Percentiles rank a stretch among this genome's conserved stretches.
These are phyloP conservation scores for Beauveria asiatica DNA, from an alignment of 2,329 filamentous ascomycete genomes.

Conservation along the genomic window DNA sequence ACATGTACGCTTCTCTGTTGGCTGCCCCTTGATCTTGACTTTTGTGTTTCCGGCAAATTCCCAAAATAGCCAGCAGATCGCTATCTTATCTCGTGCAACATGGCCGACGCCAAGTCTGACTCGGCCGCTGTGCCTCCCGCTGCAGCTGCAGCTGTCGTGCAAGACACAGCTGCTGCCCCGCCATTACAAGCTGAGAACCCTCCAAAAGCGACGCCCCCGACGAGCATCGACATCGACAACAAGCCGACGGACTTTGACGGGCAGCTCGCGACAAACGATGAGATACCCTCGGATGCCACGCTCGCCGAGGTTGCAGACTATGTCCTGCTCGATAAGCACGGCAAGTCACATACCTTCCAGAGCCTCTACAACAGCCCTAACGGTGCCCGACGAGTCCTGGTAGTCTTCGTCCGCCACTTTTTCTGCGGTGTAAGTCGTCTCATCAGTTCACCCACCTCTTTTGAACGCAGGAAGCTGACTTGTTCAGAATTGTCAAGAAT, in stretches of 20 bases:
- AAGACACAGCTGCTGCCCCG: background rate
- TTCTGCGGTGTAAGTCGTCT: slow-evolving; percentile 61
- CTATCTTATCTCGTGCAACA: background rate
- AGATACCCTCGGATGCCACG: slow-evolving; percentile 40
- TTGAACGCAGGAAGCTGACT: background rate
- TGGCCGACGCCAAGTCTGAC: slow-evolving; percentile 1
- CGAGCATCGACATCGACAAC: slow-evolving; percentile 27
- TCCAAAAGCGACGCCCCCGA: slow-evolving; percentile 15
- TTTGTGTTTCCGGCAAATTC: background rate
- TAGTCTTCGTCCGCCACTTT: slow-evolving; percentile 72
- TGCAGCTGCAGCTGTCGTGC: background rate
- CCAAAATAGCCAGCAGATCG: background rate
- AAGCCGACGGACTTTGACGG: slow-evolving; percentile 47
- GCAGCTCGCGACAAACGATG: slow-evolving; percentile 46
- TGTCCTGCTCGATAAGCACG: slow-evolving; percentile 52
- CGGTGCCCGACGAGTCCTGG: slow-evolving; percentile 48
- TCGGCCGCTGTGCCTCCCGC: background rate
- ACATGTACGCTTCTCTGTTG: background rate
- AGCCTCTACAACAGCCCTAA: slow-evolving; percentile 51
- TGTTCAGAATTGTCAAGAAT: slow-evolving; percentile 65
- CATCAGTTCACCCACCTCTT: background rate
- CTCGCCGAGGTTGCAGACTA: slow-evolving; percentile 45
- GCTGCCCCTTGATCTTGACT: too few species aligned
- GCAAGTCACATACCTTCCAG: slow-evolving; percentile 52
- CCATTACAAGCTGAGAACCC: background rate